Base-by-base conservation (phyloP, 1,139 yeast species). In the Saccharomyces hybrid region DNA sequence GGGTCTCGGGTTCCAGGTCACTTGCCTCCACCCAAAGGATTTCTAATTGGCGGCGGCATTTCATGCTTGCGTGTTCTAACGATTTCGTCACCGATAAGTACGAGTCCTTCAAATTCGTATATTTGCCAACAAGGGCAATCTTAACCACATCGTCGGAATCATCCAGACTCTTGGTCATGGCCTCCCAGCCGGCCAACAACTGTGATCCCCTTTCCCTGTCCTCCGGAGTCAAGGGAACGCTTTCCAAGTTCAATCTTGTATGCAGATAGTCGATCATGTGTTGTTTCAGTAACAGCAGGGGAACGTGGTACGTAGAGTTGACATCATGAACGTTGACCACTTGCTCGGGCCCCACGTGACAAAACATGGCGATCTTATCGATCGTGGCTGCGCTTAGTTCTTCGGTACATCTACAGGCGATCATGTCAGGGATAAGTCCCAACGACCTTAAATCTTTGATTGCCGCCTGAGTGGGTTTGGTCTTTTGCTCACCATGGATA, bases 391-490 rank as follows among this genome's bases (percentile, higher is more conserved):
- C 23, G 23, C 23, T 19, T 19, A 19, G 80, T 67, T 81, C 81
- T 64, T 87, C 88, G 57, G 89, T 81, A 77, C 99, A 93, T 78
- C 99, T 84, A 77, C 98, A 93, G 56, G 98, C 99, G 75, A 93
- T 89, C 82, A 93, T 86, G 73, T 95, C 98, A n/a, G 99, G 98
- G 47, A 86, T 82, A 70, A 95, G 81, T 63, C 99, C 99, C 62
- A 93, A 78, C 53, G 96, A 87, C 75, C 99, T 85, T 73, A 93
- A 81, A 71, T 95, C 99, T 72, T 90, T 89, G 68, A 95, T 88
- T 49, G 99, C 99, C 58, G 98, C 99, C 76, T 93, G 99, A 7
- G 99, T 93, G 55, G 99, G 99, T 75, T 93, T 93, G 51, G 99
- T 93, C 79, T 93, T 93, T 75, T 93, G 97, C 77, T 93, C 99